Percentiles rank a stretch among this genome's conserved stretches.
Conservation (phyloP, 805 yeast genomes). For the Yamadazyma phyllophila region DNA sequence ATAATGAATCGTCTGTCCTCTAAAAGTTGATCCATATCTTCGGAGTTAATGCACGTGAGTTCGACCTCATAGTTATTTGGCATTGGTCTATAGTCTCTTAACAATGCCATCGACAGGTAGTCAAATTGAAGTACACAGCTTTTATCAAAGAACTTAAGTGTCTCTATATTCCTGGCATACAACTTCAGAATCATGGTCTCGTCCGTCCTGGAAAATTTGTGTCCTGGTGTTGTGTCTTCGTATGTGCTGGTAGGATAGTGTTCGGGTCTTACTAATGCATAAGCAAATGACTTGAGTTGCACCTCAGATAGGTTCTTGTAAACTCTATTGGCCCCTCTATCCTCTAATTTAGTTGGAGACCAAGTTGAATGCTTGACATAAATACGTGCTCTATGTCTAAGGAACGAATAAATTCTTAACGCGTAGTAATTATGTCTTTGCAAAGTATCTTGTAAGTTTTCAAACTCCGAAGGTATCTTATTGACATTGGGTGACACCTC, state of each 20-base stretch:
- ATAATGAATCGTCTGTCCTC: conserved; percentile 14
- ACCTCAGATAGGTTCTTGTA: conserved; percentile 21
- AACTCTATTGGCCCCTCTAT: conserved; percentile 16
- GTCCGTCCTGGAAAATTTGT: conserved; percentile 19
- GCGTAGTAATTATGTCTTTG: conserved; percentile 26
- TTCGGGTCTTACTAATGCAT: conserved; percentile 23
- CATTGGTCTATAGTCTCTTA: conserved; percentile 25
- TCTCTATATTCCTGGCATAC: conserved; percentile 27
- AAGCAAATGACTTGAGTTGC: conserved; percentile 21
- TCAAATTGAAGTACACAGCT: conserved; percentile 23
- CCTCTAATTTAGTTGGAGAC: conserved; percentile 14
- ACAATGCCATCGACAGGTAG: conserved; percentile 20
- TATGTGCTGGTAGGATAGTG: conserved; percentile 21
- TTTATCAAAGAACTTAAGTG: conserved; percentile 21
- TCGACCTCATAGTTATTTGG: conserved; percentile 10
- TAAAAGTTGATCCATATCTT: conserved; percentile 18
- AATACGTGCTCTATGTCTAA: conserved; percentile 19
- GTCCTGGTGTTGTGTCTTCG: conserved; percentile 9
- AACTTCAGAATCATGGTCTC: conserved; percentile 20
- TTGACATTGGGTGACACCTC: conserved; percentile 12
- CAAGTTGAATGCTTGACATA: conserved; percentile 18
- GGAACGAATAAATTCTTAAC: conserved; percentile 22
- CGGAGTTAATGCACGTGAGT: conserved; percentile 7
- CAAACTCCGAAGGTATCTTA: neutral
- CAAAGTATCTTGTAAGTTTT: conserved; percentile 16